These are phyloP conservation scores for Theobroma grandiflorum DNA, from an alignment of 441 rosid genomes.

Conservation along the genomic window DNA sequence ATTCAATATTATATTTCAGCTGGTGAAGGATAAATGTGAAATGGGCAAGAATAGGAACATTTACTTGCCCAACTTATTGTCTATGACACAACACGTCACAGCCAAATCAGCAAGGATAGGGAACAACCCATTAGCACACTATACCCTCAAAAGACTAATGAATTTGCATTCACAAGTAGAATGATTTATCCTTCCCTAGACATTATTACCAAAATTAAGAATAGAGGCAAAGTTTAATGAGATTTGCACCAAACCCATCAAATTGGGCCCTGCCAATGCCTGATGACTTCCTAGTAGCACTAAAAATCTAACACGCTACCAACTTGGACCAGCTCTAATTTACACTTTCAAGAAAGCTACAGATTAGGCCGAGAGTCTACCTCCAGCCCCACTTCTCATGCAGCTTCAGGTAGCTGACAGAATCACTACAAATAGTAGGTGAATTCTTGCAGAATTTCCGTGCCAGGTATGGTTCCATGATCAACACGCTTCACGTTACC, in stretches of 20 bases:
- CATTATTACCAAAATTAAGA: constrained; percentile 36
- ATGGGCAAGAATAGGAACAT: constrained; percentile 1
- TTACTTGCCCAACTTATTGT: constrained; percentile 10
- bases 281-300: constrained; percentile 18
- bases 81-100: constrained; percentile 3
- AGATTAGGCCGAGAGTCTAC: background rate
- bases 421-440: background rate
- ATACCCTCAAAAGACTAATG: background rate
- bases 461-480: background rate
- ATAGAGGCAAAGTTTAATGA: constrained; percentile 1
- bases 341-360: constrained; percentile 23
- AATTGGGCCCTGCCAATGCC: constrained; percentile 16
- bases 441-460: constrained; percentile 8
- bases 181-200: constrained; percentile 25
- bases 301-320: background rate
- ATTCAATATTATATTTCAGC: background rate
- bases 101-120: background rate
- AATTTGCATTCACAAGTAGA: constrained; percentile 27
- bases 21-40: constrained; percentile 10
- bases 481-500: background rate
- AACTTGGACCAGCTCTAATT: constrained; percentile 21
- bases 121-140: constrained; percentile 6
- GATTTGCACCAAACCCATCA: background rate
- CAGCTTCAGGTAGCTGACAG: constrained; percentile 11
- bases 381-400: constrained; percentile 3